Evolutionary conservation across 306 rosid genomes (phyloP), one percentile per base, ranked within the genome.

Genomic region (Gynostemma pentaphyllum): DNA sequence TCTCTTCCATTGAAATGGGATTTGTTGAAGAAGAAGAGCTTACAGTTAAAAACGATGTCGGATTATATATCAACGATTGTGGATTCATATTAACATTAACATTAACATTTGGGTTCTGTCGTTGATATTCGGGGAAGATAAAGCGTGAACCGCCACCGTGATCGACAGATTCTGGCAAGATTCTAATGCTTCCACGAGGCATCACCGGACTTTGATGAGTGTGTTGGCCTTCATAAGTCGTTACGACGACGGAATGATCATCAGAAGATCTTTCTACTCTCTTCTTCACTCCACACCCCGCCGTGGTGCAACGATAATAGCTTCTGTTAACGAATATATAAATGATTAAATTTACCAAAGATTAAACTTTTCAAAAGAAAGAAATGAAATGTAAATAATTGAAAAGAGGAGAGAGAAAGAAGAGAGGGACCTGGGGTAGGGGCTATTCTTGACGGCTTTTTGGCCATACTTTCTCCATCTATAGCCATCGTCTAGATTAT

Each of bases 391-490:
- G n/a, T n/a, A n/a, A n/a, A n/a, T n/a, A n/a, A n/a, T n/a, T n/a
- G n/a, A n/a, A n/a, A n/a, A n/a, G n/a, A n/a, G n/a, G 37, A 15
- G 44, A 37, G 59, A 51, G n/a, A 51, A 1, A 26, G 14, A 4
- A 51, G 59, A 51, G 1, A 45, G 4, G 39, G 62, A 87, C 99
- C 99, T 92, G 7, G 99, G 99, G 67, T 77, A 80, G n/a, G 95
- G 96, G 74, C 95, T 92, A 53, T 92, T 92, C 73, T 92, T 92
- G 6, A 92, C 95, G 22, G 95, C 94, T 75, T 92, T 92, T 64
- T 92, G 99, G 32, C 99, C 99, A 72, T 92, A 92, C 79, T 92
- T 92, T 9, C 99, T 81, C 99, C 99, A 92, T 32, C 96, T 67
- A 52, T 81, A 92, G 7, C 96, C 95, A 48, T 92, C 99, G 64